A percentile compares a stretch with the other conserved stretches of the same genome.
phyloP scores from a whole-genome alignment of 345 rosid genomes.

The Capsella bursapastoris region DNA sequence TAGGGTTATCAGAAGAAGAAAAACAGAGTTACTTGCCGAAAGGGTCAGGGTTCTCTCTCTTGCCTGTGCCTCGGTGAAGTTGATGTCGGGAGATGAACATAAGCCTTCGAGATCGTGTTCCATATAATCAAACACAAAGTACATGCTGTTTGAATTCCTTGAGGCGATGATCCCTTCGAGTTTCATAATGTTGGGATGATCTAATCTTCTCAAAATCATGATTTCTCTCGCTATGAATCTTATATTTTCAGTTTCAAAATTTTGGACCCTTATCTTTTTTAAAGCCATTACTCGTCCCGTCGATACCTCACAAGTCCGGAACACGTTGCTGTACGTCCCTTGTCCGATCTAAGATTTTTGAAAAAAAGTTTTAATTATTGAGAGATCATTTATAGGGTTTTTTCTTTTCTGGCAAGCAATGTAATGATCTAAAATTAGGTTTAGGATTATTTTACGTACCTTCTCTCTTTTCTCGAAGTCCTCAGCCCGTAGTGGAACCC shows the following conservation, averaged over 20 bases:
- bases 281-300: constrained; percentile 72
- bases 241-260: constrained; percentile 75
- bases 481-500: constrained; percentile 72
- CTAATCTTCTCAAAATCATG: constrained; percentile 73
- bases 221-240: constrained; percentile 84
- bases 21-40: constrained; percentile 23
- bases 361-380: neutral
- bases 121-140: constrained; percentile 85
- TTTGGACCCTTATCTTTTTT: constrained; percentile 77
- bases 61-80: constrained; percentile 69
- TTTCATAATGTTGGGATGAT: constrained; percentile 78
- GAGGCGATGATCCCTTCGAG: constrained; percentile 76
- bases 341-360: constrained; percentile 63
- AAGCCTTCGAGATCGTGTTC: constrained; percentile 83
- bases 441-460: constrained; percentile 47
- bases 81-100: constrained; percentile 62
- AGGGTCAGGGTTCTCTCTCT: constrained; percentile 22
- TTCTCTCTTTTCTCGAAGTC: constrained; percentile 78
- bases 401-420: constrained; percentile 32
- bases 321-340: constrained; percentile 87
- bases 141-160: constrained; percentile 59
- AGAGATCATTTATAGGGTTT: neutral
- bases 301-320: constrained; percentile 73
- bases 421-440: neutral
- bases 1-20: neutral